Evolutionary conservation across 1,284 basidiomycete species (phyloP).

Genomic region (Takashimella tepidaria): DNA sequence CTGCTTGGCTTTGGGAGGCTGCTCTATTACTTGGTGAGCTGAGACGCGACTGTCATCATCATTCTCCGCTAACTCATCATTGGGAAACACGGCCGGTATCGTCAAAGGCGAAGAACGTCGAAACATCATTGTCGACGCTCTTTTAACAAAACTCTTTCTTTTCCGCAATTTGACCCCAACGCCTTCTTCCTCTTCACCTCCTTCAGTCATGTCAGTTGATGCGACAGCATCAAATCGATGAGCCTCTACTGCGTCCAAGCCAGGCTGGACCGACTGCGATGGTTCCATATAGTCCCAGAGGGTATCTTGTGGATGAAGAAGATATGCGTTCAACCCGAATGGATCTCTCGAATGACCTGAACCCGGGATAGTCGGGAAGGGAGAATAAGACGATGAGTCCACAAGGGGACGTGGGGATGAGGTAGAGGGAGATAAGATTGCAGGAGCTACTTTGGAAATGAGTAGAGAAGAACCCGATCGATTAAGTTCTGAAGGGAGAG

Average conservation of each 20-base stretch:
- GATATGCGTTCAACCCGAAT: conserved; percentile 36
- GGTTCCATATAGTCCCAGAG: conserved; percentile 35
- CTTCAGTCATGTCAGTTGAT: not conserved
- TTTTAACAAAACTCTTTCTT: not conserved
- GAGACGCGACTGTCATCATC: not conserved
- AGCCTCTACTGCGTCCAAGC: not conserved
- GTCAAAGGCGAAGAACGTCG: conserved; percentile 19
- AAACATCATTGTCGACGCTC: not conserved
- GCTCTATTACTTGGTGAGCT: not conserved
- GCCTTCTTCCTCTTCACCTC: not conserved
- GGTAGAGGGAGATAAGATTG: not conserved
- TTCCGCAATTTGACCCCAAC: not conserved
- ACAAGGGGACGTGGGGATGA: conserved; percentile 5
- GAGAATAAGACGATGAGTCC: conserved; percentile 35
- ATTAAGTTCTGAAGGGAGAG: not conserved
- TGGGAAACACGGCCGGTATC: conserved; percentile 16
- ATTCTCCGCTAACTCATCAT: conserved; percentile 8
- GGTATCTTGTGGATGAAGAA: conserved; percentile 35
- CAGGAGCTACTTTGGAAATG: not conserved
- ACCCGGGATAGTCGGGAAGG: conserved; percentile 37
- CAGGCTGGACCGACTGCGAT: not conserved
- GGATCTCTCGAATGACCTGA: conserved; percentile 26
- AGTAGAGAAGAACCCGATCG: not conserved
- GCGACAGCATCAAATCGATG: not conserved
- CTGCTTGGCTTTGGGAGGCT: conserved; percentile 11